phyloP scores from a whole-genome alignment of 2,329 filamentous ascomycete species.

The Ophiognomonia clavigignenti-juglandacearum region DNA sequence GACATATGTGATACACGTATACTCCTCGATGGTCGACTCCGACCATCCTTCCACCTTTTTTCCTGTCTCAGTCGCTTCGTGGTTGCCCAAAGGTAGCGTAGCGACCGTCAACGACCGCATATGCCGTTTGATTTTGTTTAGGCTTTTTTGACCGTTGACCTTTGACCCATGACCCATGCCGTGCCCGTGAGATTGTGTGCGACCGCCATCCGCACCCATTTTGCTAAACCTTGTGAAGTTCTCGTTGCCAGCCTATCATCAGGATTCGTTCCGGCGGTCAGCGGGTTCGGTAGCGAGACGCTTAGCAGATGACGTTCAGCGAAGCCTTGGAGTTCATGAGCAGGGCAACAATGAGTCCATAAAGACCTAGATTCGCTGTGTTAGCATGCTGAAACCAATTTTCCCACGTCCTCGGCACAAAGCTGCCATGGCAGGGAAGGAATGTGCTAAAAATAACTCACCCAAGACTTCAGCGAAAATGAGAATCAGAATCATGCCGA shows the following conservation, averaged over 20 bases:
- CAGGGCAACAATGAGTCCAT: slow-evolving; percentile 96
- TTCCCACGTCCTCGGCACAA: slow-evolving; percentile 98
- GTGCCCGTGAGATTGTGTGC: slow-evolving; percentile 20
- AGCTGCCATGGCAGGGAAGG: no score
- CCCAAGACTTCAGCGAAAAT: slow-evolving; percentile 99
- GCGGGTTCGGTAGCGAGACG: slow-evolving; percentile 14
- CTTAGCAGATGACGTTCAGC: slow-evolving; percentile 59
- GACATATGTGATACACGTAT: slow-evolving; percentile 47
- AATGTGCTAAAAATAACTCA: slow-evolving; percentile 36
- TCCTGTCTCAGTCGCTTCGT: slow-evolving; percentile 9
- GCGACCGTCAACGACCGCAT: slow-evolving; percentile 8
- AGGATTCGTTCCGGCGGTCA: slow-evolving; percentile 8
- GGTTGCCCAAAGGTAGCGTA: neutral
- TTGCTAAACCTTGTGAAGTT: slow-evolving; percentile 4
- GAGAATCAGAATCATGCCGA: slow-evolving; percentile 98
- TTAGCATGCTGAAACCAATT: slow-evolving; percentile 27
- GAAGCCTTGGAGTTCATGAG: slow-evolving; percentile 97
- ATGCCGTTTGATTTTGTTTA: no score
- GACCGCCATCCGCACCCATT: slow-evolving; percentile 21
- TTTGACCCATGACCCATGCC: slow-evolving; percentile 3
- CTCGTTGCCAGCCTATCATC: slow-evolving; percentile 13
- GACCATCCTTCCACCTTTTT: slow-evolving; percentile 19
- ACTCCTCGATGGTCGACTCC: slow-evolving; percentile 19
- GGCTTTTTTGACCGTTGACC: neutral
- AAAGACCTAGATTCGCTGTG: slow-evolving; percentile 65